Conservation (phyloP, 176 grass and related monocot genomes). For the Elaeis guineensis region DNA sequence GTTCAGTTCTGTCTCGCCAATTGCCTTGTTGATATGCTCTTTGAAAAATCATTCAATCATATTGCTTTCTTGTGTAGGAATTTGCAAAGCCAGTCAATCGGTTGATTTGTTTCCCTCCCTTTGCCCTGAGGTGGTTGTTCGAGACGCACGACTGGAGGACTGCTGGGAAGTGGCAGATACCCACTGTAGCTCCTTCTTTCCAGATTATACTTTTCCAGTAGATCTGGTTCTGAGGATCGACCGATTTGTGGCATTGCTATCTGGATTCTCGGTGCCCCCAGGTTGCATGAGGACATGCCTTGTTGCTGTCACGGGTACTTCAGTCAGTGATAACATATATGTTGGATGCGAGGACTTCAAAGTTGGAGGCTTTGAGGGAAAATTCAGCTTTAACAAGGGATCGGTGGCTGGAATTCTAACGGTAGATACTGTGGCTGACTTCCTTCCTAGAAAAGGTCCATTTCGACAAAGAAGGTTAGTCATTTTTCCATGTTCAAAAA, state of each 20-base stretch:
- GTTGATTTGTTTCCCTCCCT: slow-evolving; percentile 61
- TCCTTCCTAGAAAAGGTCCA: slow-evolving; percentile 78
- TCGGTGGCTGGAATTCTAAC: slow-evolving; percentile 79
- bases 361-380: slow-evolving; percentile 33
- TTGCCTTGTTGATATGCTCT: neutral
- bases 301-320: slow-evolving; percentile 40
- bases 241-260: slow-evolving; percentile 61
- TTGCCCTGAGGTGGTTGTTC: slow-evolving; percentile 55
- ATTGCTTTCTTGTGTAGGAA: slow-evolving; percentile 17
- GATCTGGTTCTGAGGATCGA: slow-evolving; percentile 83
- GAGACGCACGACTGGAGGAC: slow-evolving; percentile 75
- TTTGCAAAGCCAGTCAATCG: slow-evolving; percentile 48
- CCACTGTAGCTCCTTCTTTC: slow-evolving; percentile 90
- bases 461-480: slow-evolving; percentile 82
- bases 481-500: slow-evolving; percentile 2
- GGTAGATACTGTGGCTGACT: slow-evolving; percentile 71
- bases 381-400: slow-evolving; percentile 36
- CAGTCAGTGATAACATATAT: slow-evolving; percentile 21
- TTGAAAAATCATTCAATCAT: neutral
- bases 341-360: slow-evolving; percentile 48
- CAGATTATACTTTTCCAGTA: slow-evolving; percentile 64
- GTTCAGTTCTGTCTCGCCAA: neutral
- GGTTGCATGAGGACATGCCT: slow-evolving; percentile 91
- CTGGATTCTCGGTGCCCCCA: slow-evolving; percentile 60
- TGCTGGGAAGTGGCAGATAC: slow-evolving; percentile 97